Percentiles rank a stretch among this genome's conserved stretches.
Evolutionary conservation across 2,329 filamentous ascomycete genomes (phyloP).

Genomic region (Botrytis deweyae): DNA sequence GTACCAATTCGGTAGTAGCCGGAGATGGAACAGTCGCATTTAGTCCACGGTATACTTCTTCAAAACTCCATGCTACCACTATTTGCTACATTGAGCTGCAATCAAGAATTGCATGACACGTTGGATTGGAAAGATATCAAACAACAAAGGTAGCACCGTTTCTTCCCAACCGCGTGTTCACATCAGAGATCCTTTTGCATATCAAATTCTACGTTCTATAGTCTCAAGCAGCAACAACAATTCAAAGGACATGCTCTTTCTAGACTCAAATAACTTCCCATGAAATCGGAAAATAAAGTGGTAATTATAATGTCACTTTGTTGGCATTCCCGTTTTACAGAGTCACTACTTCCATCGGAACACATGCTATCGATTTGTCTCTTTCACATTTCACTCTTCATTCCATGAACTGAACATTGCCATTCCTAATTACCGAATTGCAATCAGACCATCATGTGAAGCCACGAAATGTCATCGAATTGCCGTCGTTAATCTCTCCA

Average conservation of each 20-base stretch:
- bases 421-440: not conserved
- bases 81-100: not conserved
- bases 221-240: too few relatives aligned
- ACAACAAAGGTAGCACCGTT: not conserved
- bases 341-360: not conserved
- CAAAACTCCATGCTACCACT: not conserved
- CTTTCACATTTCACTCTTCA: not conserved
- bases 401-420: not conserved
- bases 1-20: slow-evolving; percentile 17
- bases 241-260: not conserved
- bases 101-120: not conserved
- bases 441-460: not conserved
- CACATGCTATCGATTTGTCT: not conserved
- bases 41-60: not conserved
- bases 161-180: not conserved
- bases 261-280: not conserved
- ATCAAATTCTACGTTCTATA: not conserved
- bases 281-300: not conserved
- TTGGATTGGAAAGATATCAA: not conserved
- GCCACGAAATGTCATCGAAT: not conserved
- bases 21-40: slow-evolving; percentile 16
- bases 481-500: not conserved
- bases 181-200: not conserved
- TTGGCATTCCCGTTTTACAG: not conserved
- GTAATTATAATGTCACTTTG: not conserved